A percentile compares a stretch with the other conserved stretches of the same genome.
These are phyloP conservation scores for Huntiella savannae DNA, from an alignment of 2,329 filamentous ascomycete genomes.

Conservation along the genomic window DNA sequence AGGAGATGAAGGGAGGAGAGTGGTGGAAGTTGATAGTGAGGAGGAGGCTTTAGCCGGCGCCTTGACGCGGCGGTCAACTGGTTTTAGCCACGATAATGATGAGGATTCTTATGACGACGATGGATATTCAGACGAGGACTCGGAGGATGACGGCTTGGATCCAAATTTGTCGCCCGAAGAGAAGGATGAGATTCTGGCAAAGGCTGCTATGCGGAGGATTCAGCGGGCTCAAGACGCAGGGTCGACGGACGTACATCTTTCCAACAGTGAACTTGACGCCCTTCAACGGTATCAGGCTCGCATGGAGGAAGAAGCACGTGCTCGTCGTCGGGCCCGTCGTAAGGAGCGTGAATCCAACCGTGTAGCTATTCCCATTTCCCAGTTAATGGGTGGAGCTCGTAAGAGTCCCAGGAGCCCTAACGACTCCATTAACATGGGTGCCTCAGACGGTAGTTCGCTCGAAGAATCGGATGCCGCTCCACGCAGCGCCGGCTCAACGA, in stretches of 20 bases:
- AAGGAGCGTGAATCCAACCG: slow-evolving; percentile 24
- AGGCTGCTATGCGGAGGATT: slow-evolving; percentile 64
- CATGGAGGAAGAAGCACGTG: slow-evolving; percentile 28
- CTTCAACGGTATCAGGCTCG: slow-evolving; percentile 50
- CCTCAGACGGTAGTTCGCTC: slow-evolving; percentile 1
- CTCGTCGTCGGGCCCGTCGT: slow-evolving; percentile 15
- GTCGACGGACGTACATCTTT: slow-evolving; percentile 61
- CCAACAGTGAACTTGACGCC: slow-evolving; percentile 60
- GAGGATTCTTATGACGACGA: slow-evolving; percentile 11
- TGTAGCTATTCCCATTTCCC: slow-evolving; percentile 33
- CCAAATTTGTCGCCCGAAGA: slow-evolving; percentile 36
- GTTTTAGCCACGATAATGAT: background rate
- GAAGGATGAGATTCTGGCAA: slow-evolving; percentile 56
- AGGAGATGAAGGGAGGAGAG: slow-evolving; percentile 11
- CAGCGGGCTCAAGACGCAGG: slow-evolving; percentile 58
- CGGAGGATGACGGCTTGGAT: slow-evolving; percentile 30
- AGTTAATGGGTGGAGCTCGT: slow-evolving; percentile 18
- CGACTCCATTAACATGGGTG: background rate
- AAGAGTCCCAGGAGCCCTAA: too few species aligned
- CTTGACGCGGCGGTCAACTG: slow-evolving; percentile 5
- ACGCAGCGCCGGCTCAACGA: background rate
- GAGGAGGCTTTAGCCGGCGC: slow-evolving; percentile 8
- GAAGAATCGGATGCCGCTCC: slow-evolving; percentile 5
- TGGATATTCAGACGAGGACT: slow-evolving; percentile 23
- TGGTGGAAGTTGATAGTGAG: background rate